Evolutionary conservation across 1,284 basidiomycete genomes (phyloP).

Genomic region (Trichosporon sp.): DNA sequence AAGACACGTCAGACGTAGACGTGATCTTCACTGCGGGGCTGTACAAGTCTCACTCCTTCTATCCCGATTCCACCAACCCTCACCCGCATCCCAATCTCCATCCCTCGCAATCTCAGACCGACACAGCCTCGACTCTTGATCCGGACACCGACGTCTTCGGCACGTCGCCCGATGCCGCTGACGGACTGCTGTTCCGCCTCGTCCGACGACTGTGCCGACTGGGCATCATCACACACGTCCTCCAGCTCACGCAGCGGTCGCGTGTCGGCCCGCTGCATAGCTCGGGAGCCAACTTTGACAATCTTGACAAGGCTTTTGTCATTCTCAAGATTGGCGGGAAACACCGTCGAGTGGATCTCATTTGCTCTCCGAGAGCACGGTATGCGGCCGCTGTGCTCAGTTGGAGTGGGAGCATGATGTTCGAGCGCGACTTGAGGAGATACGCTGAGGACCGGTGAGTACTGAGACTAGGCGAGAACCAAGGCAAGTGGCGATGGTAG

Average conservation of each 20-base stretch:
- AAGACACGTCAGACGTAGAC: slow-evolving; percentile 42
- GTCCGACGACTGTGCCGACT: slow-evolving; percentile 30
- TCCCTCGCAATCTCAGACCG: no score
- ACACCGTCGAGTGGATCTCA: slow-evolving; percentile 45
- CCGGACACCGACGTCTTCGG: no score
- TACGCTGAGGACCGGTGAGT: slow-evolving; percentile 34
- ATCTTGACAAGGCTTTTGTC: slow-evolving; percentile 47
- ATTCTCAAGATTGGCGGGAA: slow-evolving; percentile 26
- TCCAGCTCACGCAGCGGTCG: slow-evolving; percentile 33
- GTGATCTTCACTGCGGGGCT: slow-evolving; percentile 35
- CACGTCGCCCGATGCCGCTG: slow-evolving; percentile 10
- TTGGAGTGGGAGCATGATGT: slow-evolving; percentile 50
- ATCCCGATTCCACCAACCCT: no score
- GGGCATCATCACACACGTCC: slow-evolving; percentile 44
- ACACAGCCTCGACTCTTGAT: no score
- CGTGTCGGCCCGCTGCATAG: slow-evolving; percentile 26
- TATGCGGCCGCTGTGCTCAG: slow-evolving; percentile 45
- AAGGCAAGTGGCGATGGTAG: not conserved
- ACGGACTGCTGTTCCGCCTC: slow-evolving; percentile 31
- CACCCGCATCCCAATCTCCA: no score
- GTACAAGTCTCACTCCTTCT: no score
- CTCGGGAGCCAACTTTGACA: slow-evolving; percentile 44
- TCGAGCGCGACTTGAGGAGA: slow-evolving; percentile 46
- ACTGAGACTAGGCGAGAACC: not conserved
- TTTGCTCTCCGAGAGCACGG: slow-evolving; percentile 37